Conservation (phyloP, 345 rosid species). For the Litchi chinensis region DNA sequence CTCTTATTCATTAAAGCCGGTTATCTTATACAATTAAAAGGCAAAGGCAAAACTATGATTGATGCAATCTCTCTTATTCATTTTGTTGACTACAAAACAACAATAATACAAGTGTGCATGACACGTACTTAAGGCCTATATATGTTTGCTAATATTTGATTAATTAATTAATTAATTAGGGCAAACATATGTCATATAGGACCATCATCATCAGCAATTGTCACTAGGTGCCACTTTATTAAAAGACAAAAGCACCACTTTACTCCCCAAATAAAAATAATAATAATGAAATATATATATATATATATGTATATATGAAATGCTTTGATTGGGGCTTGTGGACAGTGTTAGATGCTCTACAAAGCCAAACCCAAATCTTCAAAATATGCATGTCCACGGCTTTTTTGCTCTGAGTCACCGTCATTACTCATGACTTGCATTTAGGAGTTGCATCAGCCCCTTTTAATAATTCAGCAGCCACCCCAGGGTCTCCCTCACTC, state of each 20-base stretch:
- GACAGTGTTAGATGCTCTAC: neutral
- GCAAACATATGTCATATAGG: neutral
- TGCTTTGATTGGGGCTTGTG: neutral
- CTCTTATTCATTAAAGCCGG: too few species aligned
- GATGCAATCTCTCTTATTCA: neutral
- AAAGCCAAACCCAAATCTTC: neutral
- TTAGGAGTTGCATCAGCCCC: neutral
- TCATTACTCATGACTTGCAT: too few species aligned
- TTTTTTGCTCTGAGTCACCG: neutral
- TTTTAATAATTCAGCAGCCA: neutral
- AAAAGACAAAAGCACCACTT: neutral
- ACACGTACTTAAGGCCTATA: too few species aligned
- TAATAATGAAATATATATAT: too few species aligned
- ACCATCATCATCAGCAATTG: conserved; percentile 1
- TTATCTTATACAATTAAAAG: too few species aligned
- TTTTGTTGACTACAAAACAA: neutral
- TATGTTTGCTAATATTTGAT: too few species aligned
- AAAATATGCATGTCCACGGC: neutral
- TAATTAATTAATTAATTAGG: neutral
- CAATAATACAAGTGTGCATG: neutral
- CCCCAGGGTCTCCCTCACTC: neutral
- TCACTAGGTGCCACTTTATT: neutral
- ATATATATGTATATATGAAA: too few species aligned
- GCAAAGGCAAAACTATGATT: neutral
- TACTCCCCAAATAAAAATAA: neutral